A percentile compares a stretch with the other conserved stretches of the same genome.
Conservation (phyloP, 495 filamentous ascomycete species). For the Aspergillus ostianus region DNA sequence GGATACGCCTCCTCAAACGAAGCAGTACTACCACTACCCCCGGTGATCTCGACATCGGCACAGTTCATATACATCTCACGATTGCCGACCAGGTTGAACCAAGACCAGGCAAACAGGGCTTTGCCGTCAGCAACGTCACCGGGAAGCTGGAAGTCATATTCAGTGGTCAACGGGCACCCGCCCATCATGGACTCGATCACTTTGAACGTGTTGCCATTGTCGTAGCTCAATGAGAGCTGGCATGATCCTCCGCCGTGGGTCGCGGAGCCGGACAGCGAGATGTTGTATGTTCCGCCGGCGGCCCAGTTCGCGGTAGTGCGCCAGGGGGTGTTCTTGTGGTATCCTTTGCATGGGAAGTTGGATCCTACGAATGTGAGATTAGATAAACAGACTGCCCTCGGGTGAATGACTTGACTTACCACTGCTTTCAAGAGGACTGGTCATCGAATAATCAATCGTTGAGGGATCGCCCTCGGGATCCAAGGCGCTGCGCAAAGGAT, state of each 20-base stretch:
- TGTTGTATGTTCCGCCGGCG: slow-evolving; percentile 56
- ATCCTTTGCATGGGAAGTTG: slow-evolving; percentile 71
- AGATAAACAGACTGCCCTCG: too few relatives aligned
- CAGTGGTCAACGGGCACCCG: slow-evolving; percentile 39
- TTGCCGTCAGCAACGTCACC: slow-evolving; percentile 53
- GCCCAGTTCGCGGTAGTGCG: slow-evolving; percentile 13
- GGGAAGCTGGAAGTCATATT: slow-evolving; percentile 64
- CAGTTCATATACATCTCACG: slow-evolving; percentile 68
- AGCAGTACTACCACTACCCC: slow-evolving; percentile 27
- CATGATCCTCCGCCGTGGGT: slow-evolving; percentile 44
- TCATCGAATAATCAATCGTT: slow-evolving; percentile 14
- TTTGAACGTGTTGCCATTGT: slow-evolving; percentile 30
- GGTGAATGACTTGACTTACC: too few relatives aligned
- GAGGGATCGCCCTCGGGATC: slow-evolving; percentile 8
- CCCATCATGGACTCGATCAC: slow-evolving; percentile 42
- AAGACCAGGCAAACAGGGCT: slow-evolving; percentile 56
- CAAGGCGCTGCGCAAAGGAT: slow-evolving; percentile 15
- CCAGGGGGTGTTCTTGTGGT: slow-evolving; percentile 34
- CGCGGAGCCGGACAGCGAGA: slow-evolving; percentile 57
- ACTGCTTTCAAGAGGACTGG: slow-evolving; percentile 5
- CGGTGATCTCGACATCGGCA: slow-evolving; percentile 51
- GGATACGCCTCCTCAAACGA: slow-evolving; percentile 34
- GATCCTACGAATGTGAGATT: slow-evolving; percentile 28
- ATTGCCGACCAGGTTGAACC: slow-evolving; percentile 58
- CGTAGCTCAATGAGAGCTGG: slow-evolving; percentile 45